Conservation (phyloP, 2,329 filamentous ascomycete species). For the Aspergillus unguis region DNA sequence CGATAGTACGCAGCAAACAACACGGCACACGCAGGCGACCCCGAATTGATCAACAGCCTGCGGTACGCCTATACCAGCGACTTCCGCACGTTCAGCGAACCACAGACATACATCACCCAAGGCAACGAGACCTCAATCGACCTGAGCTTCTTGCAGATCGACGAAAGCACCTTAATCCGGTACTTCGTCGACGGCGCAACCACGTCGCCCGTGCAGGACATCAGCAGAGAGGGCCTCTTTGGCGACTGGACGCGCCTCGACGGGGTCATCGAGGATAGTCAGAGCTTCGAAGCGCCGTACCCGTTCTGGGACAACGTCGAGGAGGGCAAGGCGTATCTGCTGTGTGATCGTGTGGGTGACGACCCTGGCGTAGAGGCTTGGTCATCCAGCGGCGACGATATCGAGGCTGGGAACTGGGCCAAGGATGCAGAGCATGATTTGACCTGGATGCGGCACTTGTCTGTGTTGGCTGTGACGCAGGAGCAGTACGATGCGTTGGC, state of each 20-base stretch:
- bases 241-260: slow-evolving; percentile 11
- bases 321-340: slow-evolving; percentile 11
- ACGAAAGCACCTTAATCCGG: slow-evolving; percentile 10
- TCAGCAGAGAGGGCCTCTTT: slow-evolving; percentile 12
- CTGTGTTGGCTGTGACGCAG: slow-evolving; percentile 11
- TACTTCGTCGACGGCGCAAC: slow-evolving; percentile 12
- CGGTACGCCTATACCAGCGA: slow-evolving; percentile 16
- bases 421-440: slow-evolving; percentile 6
- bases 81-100: slow-evolving; percentile 16
- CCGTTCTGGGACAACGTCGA: slow-evolving; percentile 15
- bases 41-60: slow-evolving; percentile 8
- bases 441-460: slow-evolving; percentile 14
- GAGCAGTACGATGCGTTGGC: slow-evolving; percentile 17
- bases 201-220: slow-evolving; percentile 7
- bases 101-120: slow-evolving; percentile 11
- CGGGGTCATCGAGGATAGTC: slow-evolving; percentile 8
- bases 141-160: slow-evolving; percentile 8
- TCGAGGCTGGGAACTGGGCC: slow-evolving; percentile 3
- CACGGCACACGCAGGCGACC: slow-evolving; percentile 7
- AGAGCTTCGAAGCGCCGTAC: slow-evolving; percentile 15
- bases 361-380: slow-evolving; percentile 10
- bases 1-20: slow-evolving; percentile 13
- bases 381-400: slow-evolving; percentile 7
- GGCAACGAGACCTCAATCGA: slow-evolving; percentile 9
- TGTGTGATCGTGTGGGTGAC: slow-evolving; percentile 11